Base-by-base conservation (phyloP, 768 basidiomycete species). In the Amanita phalloides region DNA sequence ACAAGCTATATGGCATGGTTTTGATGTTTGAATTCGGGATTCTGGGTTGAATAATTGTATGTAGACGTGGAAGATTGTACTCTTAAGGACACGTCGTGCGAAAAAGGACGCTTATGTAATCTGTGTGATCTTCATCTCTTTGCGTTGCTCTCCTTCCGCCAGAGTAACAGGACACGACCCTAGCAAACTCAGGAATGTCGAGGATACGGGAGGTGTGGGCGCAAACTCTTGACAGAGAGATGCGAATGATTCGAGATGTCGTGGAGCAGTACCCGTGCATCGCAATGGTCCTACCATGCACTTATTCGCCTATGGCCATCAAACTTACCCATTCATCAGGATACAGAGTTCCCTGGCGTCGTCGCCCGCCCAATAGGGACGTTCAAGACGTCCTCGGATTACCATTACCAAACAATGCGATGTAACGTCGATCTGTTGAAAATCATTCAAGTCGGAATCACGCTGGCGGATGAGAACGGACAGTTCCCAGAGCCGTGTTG, bases 381-480 rank as follows among this genome's bases (percentile, higher is more conserved):
- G 32, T 98, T 97, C 76, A 92, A 91, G 66, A 94, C 93, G 0
- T 91, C 92, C 9, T 92, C 92, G 20, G 96, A 99, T 69, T 98
- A 97, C 63, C 95, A 98, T 68, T 99, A 97, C 68, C 96, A 99
- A 68, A 99, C 96, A 2, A 95, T 99, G 88, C 85, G 96, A 55
- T 96, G 94, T 72, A 99, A 99, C 68, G 96, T 98, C 61, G 96
- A 99, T 76, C 74, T 98, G 45, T 77, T 99, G 58, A 92, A 91
- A 72, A 89, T 98, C 69, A 97, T 99, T 47, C 96, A 99, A 71
- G 82, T 98, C 55, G 96, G 96, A 4, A 78, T 99, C 57, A 96
- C 96, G 5, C 73, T 99, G 26, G 86, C 90, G 37, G 92, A 98
- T 66, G 92, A 94, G 64, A 81, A 96, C 30, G 96, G 96, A 4